phyloP scores from a whole-genome alignment of 2,329 filamentous ascomycete species.

The Diaporthe sp. region DNA sequence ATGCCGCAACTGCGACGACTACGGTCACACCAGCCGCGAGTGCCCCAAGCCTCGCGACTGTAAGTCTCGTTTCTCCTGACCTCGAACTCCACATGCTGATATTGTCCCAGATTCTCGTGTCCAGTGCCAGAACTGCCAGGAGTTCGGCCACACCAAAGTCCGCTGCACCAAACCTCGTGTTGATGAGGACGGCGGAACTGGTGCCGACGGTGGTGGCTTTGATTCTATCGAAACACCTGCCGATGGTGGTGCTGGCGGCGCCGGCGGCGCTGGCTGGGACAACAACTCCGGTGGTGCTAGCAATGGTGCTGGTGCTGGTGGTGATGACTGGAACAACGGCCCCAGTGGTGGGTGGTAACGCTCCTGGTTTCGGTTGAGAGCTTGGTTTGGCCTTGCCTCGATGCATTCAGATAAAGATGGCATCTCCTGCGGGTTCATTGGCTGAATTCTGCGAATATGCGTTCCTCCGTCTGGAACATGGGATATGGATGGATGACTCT shows the following conservation, averaged over 20 bases:
- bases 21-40: slow-evolving; percentile 58
- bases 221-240: slow-evolving; percentile 20
- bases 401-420: not conserved
- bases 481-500: not conserved
- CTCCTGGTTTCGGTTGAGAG: not conserved
- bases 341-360: slow-evolving; percentile 22
- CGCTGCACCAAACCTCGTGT: slow-evolving; percentile 48
- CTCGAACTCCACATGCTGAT: slow-evolving; percentile 4
- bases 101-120: slow-evolving; percentile 56
- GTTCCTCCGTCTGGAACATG: not conserved
- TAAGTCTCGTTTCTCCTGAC: slow-evolving; percentile 43
- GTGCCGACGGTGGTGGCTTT: slow-evolving; percentile 26
- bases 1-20: slow-evolving; percentile 64
- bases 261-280: slow-evolving; percentile 29
- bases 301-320: too few species aligned
- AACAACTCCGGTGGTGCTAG: slow-evolving; percentile 27
- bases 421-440: not conserved
- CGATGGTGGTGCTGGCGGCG: slow-evolving; percentile 31
- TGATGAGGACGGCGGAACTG: slow-evolving; percentile 39
- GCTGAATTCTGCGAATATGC: not conserved
- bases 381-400: not conserved
- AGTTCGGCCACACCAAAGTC: slow-evolving; percentile 57
- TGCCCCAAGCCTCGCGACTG: slow-evolving; percentile 68
- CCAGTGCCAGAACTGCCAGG: slow-evolving; percentile 67
- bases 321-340: slow-evolving; percentile 27